Evolutionary conservation across 345 rosid species (phyloP), one percentile per base, ranked within the genome.

Genomic region (Erodium maritimum): DNA sequence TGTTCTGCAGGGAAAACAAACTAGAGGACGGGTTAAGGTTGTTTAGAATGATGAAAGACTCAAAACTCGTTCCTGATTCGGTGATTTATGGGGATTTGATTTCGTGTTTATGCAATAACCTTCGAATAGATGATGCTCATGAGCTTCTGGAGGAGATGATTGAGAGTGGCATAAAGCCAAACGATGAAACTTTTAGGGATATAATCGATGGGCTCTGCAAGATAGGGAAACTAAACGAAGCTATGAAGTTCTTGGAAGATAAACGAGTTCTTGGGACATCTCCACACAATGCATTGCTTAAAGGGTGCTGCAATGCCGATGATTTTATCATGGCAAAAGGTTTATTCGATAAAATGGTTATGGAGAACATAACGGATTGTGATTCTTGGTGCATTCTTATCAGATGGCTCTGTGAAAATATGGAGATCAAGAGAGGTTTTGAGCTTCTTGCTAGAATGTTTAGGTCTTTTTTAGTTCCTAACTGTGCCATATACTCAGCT

Each of bases 391-490:
- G 79, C 67, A 65, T 72, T 72, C 66, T 61, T 21, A 69, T 81
- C 64, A 68, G 80, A 54, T 79, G 81, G 76, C 72, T 76, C 51
- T 81, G 77, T 58, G 75, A 76, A 63, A 67, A 74, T 37, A 52
- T 20, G 22, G 57, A 57, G 20, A 61, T 75, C 33, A 62, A 63
- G 60, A 75, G 76, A 56, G 75, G 75, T 21, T 59, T 63, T 25
- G 81, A 75, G 67, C 61, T 79, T 70, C 76, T 81, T 2, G 76
- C 75, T 24, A 79, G 78, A 63, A 81, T 76, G 83, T 64, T 71
- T 61, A 34, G 66, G 50, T 60, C 57, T 52, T 75, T 79, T 16
- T 33, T 59, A 52, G 42, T 61, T 68, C 82, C 80, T 37, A 70
- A 75, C 59, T 63, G 56, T 21, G 64, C 69, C 62, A 79, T 82